phyloP scores from a whole-genome alignment of 2,329 filamentous ascomycete genomes.

The Knoxdaviesia proteae region DNA sequence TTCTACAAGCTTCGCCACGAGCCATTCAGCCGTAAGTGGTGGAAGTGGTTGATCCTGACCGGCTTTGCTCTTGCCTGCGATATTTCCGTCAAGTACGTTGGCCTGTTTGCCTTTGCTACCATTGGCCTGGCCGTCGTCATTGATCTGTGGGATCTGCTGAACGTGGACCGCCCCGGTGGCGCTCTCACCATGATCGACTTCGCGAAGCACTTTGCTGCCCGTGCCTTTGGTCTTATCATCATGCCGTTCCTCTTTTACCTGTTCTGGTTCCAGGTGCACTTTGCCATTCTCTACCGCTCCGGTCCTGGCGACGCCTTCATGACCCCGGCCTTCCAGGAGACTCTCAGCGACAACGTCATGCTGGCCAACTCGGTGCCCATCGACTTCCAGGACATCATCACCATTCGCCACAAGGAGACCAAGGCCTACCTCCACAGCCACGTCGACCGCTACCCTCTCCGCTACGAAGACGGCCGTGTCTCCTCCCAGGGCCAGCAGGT shows the following conservation, averaged over 20 bases:
- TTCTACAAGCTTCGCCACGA: slow-evolving; percentile 92
- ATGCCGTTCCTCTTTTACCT: slow-evolving; percentile 95
- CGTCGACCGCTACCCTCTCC: slow-evolving; percentile 66
- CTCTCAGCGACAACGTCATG: slow-evolving; percentile 86
- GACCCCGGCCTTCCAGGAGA: slow-evolving; percentile 96
- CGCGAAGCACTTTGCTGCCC: slow-evolving; percentile 73
- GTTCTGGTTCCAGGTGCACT: slow-evolving; percentile 99
- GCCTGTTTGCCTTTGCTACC: slow-evolving; percentile 88
- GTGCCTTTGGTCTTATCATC: slow-evolving; percentile 67
- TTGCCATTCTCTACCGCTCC: slow-evolving; percentile 68
- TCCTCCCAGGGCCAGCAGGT: slow-evolving; percentile 97
- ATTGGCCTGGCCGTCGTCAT: slow-evolving; percentile 86
- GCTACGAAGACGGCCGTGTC: slow-evolving; percentile 92
- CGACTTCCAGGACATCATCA: slow-evolving; percentile 76
- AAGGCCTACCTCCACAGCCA: slow-evolving; percentile 94
- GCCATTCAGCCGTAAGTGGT: slow-evolving; percentile 90
- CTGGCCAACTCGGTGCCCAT: slow-evolving; percentile 68
- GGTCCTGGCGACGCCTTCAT: slow-evolving; percentile 97
- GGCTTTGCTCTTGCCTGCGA: slow-evolving; percentile 90
- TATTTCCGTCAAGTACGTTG: slow-evolving; percentile 97
- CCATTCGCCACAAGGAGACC: slow-evolving; percentile 89
- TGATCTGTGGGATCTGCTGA: slow-evolving; percentile 84
- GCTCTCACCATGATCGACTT: slow-evolving; percentile 64
- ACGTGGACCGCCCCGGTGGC: slow-evolving; percentile 68
- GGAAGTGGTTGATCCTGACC: slow-evolving; percentile 96